Percentiles rank a stretch among this genome's conserved stretches.
These are phyloP conservation scores for Thozetella sp. DNA, from an alignment of 495 filamentous ascomycete species.

Conservation along the genomic window DNA sequence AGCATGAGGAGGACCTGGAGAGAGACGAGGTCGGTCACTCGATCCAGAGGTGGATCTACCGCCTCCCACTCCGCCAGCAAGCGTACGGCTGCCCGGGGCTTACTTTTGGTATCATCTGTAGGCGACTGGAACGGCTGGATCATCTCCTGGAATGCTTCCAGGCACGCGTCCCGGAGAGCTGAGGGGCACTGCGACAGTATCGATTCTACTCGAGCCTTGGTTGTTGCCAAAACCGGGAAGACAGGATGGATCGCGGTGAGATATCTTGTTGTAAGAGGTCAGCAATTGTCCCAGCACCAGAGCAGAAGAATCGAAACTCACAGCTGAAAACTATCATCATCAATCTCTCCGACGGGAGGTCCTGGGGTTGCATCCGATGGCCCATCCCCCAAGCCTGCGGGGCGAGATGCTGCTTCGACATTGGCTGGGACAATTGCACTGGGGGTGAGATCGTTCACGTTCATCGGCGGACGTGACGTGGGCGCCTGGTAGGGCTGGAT, in stretches of 20 bases:
- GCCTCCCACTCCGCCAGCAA: constrained; percentile 57
- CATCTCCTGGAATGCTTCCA: constrained; percentile 65
- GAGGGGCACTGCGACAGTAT: constrained; percentile 62
- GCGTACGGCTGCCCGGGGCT: constrained; percentile 46
- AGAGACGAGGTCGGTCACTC: constrained; percentile 57
- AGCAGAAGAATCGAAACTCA: constrained; percentile 25
- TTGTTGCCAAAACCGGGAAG: constrained; percentile 73
- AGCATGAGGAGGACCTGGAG: constrained; percentile 66
- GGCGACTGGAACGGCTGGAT: constrained; percentile 56
- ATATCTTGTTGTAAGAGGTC: constrained; percentile 49
- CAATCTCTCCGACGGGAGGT: constrained; percentile 36
- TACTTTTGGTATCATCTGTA: constrained; percentile 31
- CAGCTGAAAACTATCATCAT: constrained; percentile 48
- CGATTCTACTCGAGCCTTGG: constrained; percentile 61
- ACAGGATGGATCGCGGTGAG: constrained; percentile 71
- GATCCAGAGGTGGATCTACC: constrained; percentile 41
- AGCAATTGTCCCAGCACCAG: background rate
- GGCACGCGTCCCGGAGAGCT: constrained; percentile 69
- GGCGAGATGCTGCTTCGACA: constrained; percentile 21
- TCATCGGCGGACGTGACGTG: constrained; percentile 12
- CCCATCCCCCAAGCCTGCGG: background rate
- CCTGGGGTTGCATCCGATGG: constrained; percentile 16
- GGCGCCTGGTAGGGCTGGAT: constrained; percentile 38
- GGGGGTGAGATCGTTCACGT: constrained; percentile 35
- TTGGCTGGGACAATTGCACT: constrained; percentile 34